Evolutionary conservation across 352 stramenopile genomes (phyloP).

Genomic region (Phytophthora foliorum): DNA sequence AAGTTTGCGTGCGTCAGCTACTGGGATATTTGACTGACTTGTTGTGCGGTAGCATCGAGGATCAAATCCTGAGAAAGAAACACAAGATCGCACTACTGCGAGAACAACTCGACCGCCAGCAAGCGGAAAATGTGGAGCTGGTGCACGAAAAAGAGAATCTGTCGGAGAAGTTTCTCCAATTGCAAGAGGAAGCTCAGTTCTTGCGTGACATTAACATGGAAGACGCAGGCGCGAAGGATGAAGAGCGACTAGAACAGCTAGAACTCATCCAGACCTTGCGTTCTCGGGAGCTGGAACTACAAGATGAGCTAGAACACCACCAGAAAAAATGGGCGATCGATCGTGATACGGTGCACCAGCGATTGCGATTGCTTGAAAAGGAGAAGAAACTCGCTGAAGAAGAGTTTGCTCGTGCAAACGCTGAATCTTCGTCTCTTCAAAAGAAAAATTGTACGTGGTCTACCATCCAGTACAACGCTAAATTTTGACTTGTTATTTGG

Average conservation of each 20-base stretch:
- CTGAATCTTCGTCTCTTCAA: constrained; percentile 28
- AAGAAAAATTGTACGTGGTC: constrained; percentile 47
- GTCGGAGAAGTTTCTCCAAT: constrained; percentile 48
- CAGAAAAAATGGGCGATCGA: constrained; percentile 67
- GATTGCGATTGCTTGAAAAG: constrained; percentile 65
- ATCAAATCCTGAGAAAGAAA: constrained; percentile 49
- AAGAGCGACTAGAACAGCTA: constrained; percentile 65
- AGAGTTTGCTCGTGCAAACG: constrained; percentile 29
- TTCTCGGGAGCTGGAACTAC: constrained; percentile 57
- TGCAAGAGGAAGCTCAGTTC: constrained; percentile 71
- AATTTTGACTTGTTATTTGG: not conserved
- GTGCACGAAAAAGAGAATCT: constrained; percentile 65
- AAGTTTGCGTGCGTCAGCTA: constrained; percentile 2
- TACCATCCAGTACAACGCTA: not conserved
- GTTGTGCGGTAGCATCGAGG: constrained; percentile 35
- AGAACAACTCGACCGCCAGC: constrained; percentile 54
- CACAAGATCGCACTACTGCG: constrained; percentile 45
- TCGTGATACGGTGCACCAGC: constrained; percentile 56
- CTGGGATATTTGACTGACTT: not conserved
- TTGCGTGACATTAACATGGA: constrained; percentile 58
- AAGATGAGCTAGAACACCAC: constrained; percentile 65
- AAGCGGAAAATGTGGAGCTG: constrained; percentile 61
- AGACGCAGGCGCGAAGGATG: constrained; percentile 60
- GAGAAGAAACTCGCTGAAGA: constrained; percentile 59
- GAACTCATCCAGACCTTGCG: constrained; percentile 65